Evolutionary conservation across 768 basidiomycete species (phyloP).

Genomic region (Harrya chromipes): DNA sequence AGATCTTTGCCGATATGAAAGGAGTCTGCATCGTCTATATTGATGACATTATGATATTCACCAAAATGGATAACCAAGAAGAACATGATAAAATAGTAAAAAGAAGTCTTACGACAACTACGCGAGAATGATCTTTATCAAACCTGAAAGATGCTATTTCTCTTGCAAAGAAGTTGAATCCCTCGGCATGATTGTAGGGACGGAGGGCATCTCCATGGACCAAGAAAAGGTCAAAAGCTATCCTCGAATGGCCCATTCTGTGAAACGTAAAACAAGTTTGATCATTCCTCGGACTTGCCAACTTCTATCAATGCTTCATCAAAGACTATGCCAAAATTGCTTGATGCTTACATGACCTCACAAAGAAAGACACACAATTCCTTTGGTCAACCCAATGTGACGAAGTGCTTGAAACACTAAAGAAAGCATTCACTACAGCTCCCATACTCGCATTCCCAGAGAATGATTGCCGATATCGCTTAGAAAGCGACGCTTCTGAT

Average conservation of each 20-base stretch:
- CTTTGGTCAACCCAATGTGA: too few species aligned
- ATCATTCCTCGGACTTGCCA: conserved; percentile 28
- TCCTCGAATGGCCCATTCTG: conserved; percentile 30
- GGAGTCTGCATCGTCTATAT: too few species aligned
- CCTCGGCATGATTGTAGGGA: conserved; percentile 30
- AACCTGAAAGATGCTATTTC: conserved; percentile 39
- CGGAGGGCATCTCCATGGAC: conserved; percentile 30
- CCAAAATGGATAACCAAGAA: too few species aligned
- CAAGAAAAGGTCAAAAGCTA: conserved; percentile 29
- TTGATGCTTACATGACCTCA: too few species aligned
- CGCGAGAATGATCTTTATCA: conserved; percentile 33
- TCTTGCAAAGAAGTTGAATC: conserved; percentile 24
- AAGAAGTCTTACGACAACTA: conserved; percentile 19
- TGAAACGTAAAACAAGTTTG: conserved; percentile 16
- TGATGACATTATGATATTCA: too few species aligned
- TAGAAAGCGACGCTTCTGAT: not conserved
- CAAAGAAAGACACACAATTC: too few species aligned
- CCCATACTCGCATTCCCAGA: not conserved
- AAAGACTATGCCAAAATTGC: too few species aligned
- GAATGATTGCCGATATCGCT: too few species aligned
- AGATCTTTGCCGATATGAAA: conserved; percentile 1
- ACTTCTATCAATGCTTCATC: conserved; percentile 30
- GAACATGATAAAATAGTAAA: too few species aligned
- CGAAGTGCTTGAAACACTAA: not conserved
- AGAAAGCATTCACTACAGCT: not conserved